Evolutionary conservation across 2,329 filamentous ascomycete genomes (phyloP), one percentile per base, ranked within the genome.

Genomic region (Lecanicillium sp.): DNA sequence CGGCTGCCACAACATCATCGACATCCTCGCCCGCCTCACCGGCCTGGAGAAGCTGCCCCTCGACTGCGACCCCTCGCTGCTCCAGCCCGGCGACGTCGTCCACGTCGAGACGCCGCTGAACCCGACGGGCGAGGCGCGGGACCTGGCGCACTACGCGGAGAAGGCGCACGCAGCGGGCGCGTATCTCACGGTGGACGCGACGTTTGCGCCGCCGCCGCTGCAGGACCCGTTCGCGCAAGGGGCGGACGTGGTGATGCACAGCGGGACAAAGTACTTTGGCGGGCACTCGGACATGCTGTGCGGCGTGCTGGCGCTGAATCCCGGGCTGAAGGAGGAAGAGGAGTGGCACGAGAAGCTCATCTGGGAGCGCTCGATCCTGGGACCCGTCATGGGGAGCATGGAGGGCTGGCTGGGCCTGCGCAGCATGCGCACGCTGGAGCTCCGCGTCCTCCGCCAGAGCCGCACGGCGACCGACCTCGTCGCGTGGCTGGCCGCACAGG

Each of bases 61-160:
- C 12, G 78, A 85, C 58, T 87, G 81, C 60, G 72, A 81, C 8
- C 72, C 77, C 12, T 77, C 79, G 33, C 77, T 82, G 27, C 74
- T 97, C 3, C 75, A 81, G 20, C 69, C 78, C 3, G 91, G 91
- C 3, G 93, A 97, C 63, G 72, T 97, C 3, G 77, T 98, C 44
- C 88, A 95, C 63, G 74, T 97, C 43, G 93, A 98, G 70, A 97
- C 91, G 4, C 93, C 93, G 0, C 74, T 96, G 32, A 98, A 98
- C 66, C 93, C 93, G 0, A 85, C 85, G 2, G 93, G 93, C 43
- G 83, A 85, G 58, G 90, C 90, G 2, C 84, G 80, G 56, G 74
- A 88, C 58, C 82, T 98, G 23, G 72, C 73, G 27, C 67, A 71
- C 45, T 95, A 86, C 63, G 87, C 89, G 0, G 72, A 78, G 3